Conservation (phyloP, 768 basidiomycete species). For the Polyporus arcularius region DNA sequence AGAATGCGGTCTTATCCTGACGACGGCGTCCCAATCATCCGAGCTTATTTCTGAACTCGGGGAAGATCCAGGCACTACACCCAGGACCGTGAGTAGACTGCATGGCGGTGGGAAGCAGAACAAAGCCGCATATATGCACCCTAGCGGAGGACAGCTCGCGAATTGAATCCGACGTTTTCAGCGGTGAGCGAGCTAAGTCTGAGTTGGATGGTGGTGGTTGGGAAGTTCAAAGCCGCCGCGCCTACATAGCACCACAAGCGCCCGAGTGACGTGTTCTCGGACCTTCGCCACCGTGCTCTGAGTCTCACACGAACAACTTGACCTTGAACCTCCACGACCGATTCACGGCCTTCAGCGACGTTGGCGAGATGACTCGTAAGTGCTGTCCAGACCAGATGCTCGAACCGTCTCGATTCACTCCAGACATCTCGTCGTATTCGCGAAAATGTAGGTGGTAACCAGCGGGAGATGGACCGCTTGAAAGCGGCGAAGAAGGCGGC, state of each 20-base stretch:
- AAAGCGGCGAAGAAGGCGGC: constrained; percentile 75
- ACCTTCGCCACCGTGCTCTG: background rate
- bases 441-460: constrained; percentile 67
- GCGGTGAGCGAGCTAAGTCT: background rate
- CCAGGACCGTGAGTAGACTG: too few species aligned
- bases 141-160: too few species aligned
- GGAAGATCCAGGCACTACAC: too few species aligned
- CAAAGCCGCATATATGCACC: too few species aligned
- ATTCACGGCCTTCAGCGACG: constrained; percentile 1
- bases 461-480: constrained; percentile 73
- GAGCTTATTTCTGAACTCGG: too few species aligned
- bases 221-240: background rate
- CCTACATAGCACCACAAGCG: background rate
- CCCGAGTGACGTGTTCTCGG: background rate
- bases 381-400: background rate
- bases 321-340: constrained; percentile 7
- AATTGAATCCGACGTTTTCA: too few species aligned
- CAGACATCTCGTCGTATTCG: background rate
- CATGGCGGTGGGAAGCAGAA: too few species aligned
- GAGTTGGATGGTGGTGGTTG: background rate
- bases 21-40: too few species aligned
- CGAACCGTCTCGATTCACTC: constrained; percentile 22
- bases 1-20: too few species aligned
- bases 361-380: constrained; percentile 21
- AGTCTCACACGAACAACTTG: constrained; percentile 13